Conservation (phyloP, 148 eudicot genomes). For the Simmondsia chinensis region DNA sequence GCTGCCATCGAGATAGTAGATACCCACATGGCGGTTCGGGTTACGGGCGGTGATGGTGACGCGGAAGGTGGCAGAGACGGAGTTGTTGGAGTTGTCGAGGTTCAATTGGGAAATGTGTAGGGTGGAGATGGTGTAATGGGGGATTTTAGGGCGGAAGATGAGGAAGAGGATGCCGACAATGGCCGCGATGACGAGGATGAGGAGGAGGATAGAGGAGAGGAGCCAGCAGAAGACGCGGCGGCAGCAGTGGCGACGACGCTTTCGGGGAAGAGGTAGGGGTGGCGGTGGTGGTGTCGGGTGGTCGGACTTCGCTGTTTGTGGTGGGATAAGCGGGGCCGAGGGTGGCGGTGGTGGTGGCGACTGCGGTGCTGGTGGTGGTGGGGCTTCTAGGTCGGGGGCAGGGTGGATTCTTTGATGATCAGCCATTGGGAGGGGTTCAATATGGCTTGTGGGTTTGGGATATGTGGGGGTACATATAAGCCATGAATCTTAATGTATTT, state of each 20-base stretch:
- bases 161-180: slow-evolving; percentile 46
- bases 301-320: slow-evolving; percentile 3
- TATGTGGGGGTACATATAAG: no score
- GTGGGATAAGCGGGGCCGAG: slow-evolving; percentile 7
- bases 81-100: slow-evolving; percentile 19
- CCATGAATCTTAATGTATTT: no score
- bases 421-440: no score
- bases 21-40: slow-evolving; percentile 68
- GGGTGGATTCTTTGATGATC: background rate
- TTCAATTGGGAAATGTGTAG: slow-evolving; percentile 38
- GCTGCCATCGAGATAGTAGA: slow-evolving; percentile 57
- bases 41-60: slow-evolving; percentile 62
- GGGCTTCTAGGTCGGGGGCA: background rate
- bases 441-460: no score
- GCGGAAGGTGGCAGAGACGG: slow-evolving; percentile 45
- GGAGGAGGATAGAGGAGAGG: slow-evolving; percentile 19
- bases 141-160: slow-evolving; percentile 50
- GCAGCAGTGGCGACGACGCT: slow-evolving; percentile 1
- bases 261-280: background rate
- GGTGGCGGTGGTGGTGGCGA: background rate
- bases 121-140: slow-evolving; percentile 55
- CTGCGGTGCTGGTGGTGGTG: background rate
- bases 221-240: slow-evolving; percentile 19
- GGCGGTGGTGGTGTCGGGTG: slow-evolving; percentile 7
- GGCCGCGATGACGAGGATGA: slow-evolving; percentile 29